Evolutionary conservation across 1,284 basidiomycete genomes (phyloP), one percentile per base, ranked within the genome.

Genomic region (Melampsora occidentalis): DNA sequence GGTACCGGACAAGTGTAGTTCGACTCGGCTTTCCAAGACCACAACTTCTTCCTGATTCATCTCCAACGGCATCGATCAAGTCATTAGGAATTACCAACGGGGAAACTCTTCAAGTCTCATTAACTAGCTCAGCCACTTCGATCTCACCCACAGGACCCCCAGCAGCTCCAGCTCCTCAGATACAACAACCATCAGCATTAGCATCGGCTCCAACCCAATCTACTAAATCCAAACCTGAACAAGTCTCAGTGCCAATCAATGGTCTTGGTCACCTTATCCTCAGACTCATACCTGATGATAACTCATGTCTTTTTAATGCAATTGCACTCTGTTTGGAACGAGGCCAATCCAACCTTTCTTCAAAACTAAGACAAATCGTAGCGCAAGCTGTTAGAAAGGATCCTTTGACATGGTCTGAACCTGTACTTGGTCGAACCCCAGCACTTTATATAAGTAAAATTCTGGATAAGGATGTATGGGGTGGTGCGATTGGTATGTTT

Each of bases 231-330:
- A 82, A 80, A 28, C 82, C 81, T 92, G 18, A 83, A 86, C 61
- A 87, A 86, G 6, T 87, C 88, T 73, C 87, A 87, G 1, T 88
- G 88, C 25, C 87, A 87, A 70, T 85, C 92, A n/a, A 66, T 25
- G 33, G 76, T 16, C 5, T 46, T 16, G 77, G 28, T 69, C 76
- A 63, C 59, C 78, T 82, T 22, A 78, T 79, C 62, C 79, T 83
- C n/a, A 78, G 93, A 88, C 86, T 93, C 72, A 92, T 95, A 10
- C 93, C 93, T 16, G 93, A 96, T 81, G 93, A 95, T 83, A 97
- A 96, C 80, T 92, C 92, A 3, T 97, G 94, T 83, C 85, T 97
- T 49, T 97, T 97, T 84, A 91, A 90, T 5, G 89, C 93, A 1
- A 85, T 93, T 48, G 91, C 90, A 5, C 85, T 96, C 59, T 86